Evolutionary conservation across 2,329 filamentous ascomycete genomes (phyloP), one percentile per base, ranked within the genome.

Genomic region (Dactylonectria estremocensis): DNA sequence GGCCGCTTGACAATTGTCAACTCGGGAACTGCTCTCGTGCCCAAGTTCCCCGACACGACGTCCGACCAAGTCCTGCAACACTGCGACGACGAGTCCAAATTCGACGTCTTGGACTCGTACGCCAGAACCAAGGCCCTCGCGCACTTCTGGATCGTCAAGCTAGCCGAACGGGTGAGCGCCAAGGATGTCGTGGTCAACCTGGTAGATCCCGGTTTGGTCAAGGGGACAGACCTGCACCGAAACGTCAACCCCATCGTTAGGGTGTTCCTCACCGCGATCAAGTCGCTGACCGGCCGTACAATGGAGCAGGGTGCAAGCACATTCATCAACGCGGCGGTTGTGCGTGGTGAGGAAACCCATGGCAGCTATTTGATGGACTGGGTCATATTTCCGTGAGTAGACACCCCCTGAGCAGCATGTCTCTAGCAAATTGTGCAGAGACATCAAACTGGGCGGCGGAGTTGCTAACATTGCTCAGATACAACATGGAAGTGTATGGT

Each of bases 161-260:
- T 85, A 0, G 74, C 71, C 5, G 79, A 83, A 16, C 76, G 77
- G 20, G 77, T 85, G 0, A 77, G 76, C 1, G 68, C 81, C 0
- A 78, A 84, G 2, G 80, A 85, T 40, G 80, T 85, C 0, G 67
- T 84, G 8, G 75, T 88, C 46, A 88, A 87, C 59, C 66, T 85
- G 1, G 83, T 82, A 1, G 84, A 86, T 20, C 86, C 86, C 1
- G 86, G 83, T 0, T 77, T 80, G 50, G 77, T 81, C 8, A 80
- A 77, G 40, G 84, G 83, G 3, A 88, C 87, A 0, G 71, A 75
- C 0, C 75, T 89, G 3, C 68, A 72, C 16, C 79, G 82, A 1
- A 79, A 83, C 2, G 65, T 73, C 1, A 64, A 66, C 10, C 61
- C 74, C 1, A 3, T 78, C 0, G 6, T 75, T 1, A 67, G 56